These are phyloP conservation scores for Drechmeria coniospora DNA, from an alignment of 2,329 filamentous ascomycete genomes.

Conservation along the genomic window DNA sequence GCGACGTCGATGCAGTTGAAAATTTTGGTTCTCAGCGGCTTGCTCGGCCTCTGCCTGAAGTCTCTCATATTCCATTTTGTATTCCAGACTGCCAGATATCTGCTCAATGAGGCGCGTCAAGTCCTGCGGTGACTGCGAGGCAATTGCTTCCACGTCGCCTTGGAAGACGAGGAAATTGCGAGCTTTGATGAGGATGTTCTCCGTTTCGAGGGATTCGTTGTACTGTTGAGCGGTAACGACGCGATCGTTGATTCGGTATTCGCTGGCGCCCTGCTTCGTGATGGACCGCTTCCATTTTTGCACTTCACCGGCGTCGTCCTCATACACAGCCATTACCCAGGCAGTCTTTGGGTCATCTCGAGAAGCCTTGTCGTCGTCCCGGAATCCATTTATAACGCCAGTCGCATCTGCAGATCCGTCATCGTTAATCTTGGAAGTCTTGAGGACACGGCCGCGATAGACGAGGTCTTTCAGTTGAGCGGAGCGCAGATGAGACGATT, in stretches of 20 bases:
- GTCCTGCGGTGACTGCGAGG: constrained; percentile 85
- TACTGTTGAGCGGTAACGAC: constrained; percentile 81
- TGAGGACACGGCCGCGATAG: constrained; percentile 86
- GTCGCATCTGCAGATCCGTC: constrained; percentile 61
- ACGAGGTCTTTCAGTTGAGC: constrained; percentile 87
- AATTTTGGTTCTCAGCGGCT: constrained; percentile 74
- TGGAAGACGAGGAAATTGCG: constrained; percentile 97
- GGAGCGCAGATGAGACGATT: constrained; percentile 93
- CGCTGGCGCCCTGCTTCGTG: constrained; percentile 73
- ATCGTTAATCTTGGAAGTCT: constrained; percentile 82
- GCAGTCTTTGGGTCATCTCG: constrained; percentile 79
- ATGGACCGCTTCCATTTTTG: constrained; percentile 94
- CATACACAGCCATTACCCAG: constrained; percentile 99
- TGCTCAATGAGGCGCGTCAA: constrained; percentile 90
- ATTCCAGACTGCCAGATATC: constrained; percentile 89
- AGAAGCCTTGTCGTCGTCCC: constrained; percentile 48
- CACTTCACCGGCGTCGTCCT: constrained; percentile 89
- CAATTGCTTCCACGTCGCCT: constrained; percentile 93
- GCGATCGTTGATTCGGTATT: constrained; percentile 93
- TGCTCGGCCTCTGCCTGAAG: constrained; percentile 78
- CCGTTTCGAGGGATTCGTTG: constrained; percentile 78
- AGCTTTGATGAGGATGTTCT: constrained; percentile 96
- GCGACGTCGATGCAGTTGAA: constrained; percentile 75
- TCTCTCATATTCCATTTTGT: constrained; percentile 84
- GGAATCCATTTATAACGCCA: constrained; percentile 45